Conservation (phyloP, 306 rosid genomes). For the Pyrus bretschneideri region DNA sequence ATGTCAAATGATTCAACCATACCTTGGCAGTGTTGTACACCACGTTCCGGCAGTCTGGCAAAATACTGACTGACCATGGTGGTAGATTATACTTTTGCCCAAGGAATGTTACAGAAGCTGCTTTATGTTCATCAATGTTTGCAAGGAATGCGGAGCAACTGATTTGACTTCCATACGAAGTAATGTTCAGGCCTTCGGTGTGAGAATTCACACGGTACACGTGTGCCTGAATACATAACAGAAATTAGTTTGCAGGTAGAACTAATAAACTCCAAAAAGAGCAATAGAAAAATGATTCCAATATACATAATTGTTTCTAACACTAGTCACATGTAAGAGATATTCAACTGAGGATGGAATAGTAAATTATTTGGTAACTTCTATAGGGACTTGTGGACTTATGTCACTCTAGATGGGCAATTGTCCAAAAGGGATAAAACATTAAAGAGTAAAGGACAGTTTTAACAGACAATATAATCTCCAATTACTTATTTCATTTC, state of each 20-base stretch:
- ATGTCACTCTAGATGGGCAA: neutral
- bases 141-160: slow-evolving; percentile 90
- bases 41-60: slow-evolving; percentile 80
- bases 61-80: slow-evolving; percentile 93
- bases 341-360: neutral
- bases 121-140: slow-evolving; percentile 66
- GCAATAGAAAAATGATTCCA: neutral
- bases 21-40: slow-evolving; percentile 94
- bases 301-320: neutral
- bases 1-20: slow-evolving; percentile 20
- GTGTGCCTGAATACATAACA: slow-evolving; percentile 56
- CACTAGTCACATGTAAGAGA: neutral
- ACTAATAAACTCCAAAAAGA: neutral
- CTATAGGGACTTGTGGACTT: neutral
- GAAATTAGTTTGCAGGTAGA: neutral
- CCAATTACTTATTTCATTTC: neutral
- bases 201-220: slow-evolving; percentile 38
- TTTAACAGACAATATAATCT: neutral
- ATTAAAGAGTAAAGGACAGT: neutral
- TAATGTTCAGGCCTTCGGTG: slow-evolving; percentile 28
- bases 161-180: slow-evolving; percentile 28
- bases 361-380: neutral
- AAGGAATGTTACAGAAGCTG: slow-evolving; percentile 63
- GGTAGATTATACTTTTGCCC: slow-evolving; percentile 70
- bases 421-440: neutral